Percentiles rank a stretch among this genome's conserved stretches.
Evolutionary conservation across 2,329 filamentous ascomycete species (phyloP).

Genomic region (Colletotrichum australisinense): DNA sequence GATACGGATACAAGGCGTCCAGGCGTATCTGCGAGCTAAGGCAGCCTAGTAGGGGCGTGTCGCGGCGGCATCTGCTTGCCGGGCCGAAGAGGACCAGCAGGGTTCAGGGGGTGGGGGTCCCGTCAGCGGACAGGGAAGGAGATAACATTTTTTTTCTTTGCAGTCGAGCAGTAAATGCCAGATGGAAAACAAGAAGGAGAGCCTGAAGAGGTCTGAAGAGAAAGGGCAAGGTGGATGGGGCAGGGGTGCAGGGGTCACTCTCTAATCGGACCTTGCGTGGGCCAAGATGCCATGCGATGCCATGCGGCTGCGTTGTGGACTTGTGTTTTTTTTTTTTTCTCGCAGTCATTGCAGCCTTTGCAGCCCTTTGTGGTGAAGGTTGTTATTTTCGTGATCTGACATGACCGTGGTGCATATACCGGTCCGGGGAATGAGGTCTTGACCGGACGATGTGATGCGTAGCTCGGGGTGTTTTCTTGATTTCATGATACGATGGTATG

Average conservation of each 20-base stretch:
- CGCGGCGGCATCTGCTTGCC: conserved; percentile 25
- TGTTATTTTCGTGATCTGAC: not conserved
- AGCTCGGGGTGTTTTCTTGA: not conserved
- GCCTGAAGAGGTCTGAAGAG: too few species aligned
- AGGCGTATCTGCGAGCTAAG: not conserved
- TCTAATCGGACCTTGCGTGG: conserved; percentile 31
- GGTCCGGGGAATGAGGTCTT: not conserved
- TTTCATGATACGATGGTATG: not conserved
- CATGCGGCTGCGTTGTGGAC: not conserved
- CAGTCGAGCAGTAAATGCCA: too few species aligned
- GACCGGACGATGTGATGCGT: not conserved
- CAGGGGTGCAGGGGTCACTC: conserved; percentile 8
- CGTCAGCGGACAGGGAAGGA: not conserved
- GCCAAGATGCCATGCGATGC: not conserved
- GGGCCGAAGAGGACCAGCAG: conserved; percentile 27
- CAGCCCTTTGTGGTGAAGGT: not conserved
- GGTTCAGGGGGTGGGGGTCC: conserved; percentile 6
- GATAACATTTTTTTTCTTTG: not conserved
- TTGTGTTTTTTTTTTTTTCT: not conserved
- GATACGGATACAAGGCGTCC: not conserved
- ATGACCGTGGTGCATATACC: not conserved
- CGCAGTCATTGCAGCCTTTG: not conserved
- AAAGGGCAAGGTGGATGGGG: not conserved
- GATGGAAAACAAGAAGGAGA: not conserved
- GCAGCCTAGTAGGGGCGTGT: not conserved